A percentile compares a stretch with the other conserved stretches of the same genome.
Evolutionary conservation across 2,329 filamentous ascomycete genomes (phyloP).

Genomic region (Xylaria sp.): DNA sequence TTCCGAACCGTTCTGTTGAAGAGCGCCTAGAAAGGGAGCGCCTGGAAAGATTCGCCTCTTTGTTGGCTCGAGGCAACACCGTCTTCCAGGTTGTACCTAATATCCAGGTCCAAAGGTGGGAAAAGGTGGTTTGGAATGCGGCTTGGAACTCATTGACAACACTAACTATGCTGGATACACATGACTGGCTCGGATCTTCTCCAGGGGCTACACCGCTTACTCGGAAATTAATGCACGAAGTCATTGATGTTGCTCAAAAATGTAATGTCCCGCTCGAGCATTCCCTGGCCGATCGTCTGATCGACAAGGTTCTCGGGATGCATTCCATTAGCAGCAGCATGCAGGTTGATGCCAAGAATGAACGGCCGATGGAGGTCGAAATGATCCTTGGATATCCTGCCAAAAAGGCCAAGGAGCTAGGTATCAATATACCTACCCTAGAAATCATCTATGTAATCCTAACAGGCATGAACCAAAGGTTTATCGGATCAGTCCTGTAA

Average conservation of each 20-base stretch:
- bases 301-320: constrained; percentile 59
- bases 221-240: constrained; percentile 61
- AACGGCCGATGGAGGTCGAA: constrained; percentile 69
- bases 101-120: constrained; percentile 67
- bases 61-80: constrained; percentile 56
- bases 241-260: constrained; percentile 66
- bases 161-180: constrained; percentile 63
- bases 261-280: constrained; percentile 60
- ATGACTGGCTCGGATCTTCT: constrained; percentile 59
- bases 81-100: constrained; percentile 61
- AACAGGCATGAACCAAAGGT: constrained; percentile 47
- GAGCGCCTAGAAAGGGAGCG: constrained; percentile 48
- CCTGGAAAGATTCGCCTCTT: constrained; percentile 53
- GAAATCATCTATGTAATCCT: constrained; percentile 52
- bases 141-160: constrained; percentile 71
- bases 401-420: constrained; percentile 62
- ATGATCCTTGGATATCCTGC: constrained; percentile 71
- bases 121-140: constrained; percentile 69
- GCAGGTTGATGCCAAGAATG: constrained; percentile 66
- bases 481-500: constrained; percentile 19
- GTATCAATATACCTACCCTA: constrained; percentile 64
- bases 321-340: constrained; percentile 61
- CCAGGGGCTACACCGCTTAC: constrained; percentile 60
- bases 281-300: constrained; percentile 58
- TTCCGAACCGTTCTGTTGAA: constrained; percentile 52